Conservation (phyloP, 1,284 basidiomycete genomes). For the Cutaneotrichosporon sp. region DNA sequence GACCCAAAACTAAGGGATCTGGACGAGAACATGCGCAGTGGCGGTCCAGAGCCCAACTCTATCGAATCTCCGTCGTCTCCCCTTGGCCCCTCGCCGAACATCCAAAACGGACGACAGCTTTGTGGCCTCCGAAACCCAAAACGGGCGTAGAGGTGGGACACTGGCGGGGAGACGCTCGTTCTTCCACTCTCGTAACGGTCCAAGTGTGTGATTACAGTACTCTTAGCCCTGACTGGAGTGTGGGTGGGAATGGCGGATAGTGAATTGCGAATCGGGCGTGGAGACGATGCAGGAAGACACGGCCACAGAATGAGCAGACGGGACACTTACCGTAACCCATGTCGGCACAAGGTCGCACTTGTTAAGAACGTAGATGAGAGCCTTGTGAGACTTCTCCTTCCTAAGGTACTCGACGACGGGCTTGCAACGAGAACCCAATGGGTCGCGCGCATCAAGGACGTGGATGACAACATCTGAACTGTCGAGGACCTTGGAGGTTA, state of each 20-base stretch:
- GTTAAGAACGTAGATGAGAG: conserved; percentile 93
- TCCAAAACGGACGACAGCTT: conserved; percentile 43
- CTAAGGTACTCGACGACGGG: conserved; percentile 88
- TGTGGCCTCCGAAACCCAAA: conserved; percentile 34
- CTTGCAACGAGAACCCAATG: conserved; percentile 93
- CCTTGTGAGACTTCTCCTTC: conserved; percentile 97
- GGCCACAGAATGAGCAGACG: background rate
- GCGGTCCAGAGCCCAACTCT: conserved; percentile 50
- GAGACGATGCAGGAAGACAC: background rate
- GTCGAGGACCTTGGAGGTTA: conserved; percentile 94
- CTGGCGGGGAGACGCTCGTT: conserved; percentile 50
- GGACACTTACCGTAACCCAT: conserved; percentile 86
- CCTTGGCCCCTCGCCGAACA: conserved; percentile 43
- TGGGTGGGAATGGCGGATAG: conserved; percentile 42
- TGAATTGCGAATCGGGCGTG: too few species aligned
- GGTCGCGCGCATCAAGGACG: conserved; percentile 92
- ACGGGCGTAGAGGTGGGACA: conserved; percentile 48
- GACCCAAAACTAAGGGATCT: conserved; percentile 52
- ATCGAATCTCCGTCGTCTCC: conserved; percentile 41
- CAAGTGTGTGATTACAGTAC: conserved; percentile 40
- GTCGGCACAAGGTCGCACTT: conserved; percentile 98
- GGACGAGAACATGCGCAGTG: conserved; percentile 24
- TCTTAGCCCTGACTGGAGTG: conserved; percentile 54
- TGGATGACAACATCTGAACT: conserved; percentile 96
- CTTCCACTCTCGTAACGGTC: conserved; percentile 62